These are phyloP conservation scores for Hypocreales sp. DNA, from an alignment of 2,329 filamentous ascomycete genomes.

Conservation along the genomic window DNA sequence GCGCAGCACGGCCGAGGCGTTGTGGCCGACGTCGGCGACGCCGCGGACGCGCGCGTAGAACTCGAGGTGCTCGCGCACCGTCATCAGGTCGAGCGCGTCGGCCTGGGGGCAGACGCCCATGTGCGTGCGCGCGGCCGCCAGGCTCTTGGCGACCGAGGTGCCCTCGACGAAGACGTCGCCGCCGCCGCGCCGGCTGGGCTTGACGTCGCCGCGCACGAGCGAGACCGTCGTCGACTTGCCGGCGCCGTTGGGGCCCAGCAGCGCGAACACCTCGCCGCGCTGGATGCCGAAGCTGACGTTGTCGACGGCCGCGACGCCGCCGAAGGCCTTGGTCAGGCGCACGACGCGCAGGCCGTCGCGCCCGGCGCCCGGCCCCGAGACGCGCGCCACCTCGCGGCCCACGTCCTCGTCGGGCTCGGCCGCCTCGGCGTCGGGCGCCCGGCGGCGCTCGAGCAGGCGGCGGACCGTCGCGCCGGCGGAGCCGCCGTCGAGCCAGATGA, in stretches of 20 bases:
- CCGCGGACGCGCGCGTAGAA: slow-evolving; percentile 83
- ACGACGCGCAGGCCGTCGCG: slow-evolving; percentile 61
- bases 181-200: slow-evolving; percentile 53
- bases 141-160: slow-evolving; percentile 55
- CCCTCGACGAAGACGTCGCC: slow-evolving; percentile 73
- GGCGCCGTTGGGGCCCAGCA: slow-evolving; percentile 81
- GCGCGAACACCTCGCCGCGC: slow-evolving; percentile 70
- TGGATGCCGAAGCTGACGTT: slow-evolving; percentile 74
- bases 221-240: slow-evolving; percentile 86
- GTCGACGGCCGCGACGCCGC: slow-evolving; percentile 64
- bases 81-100: slow-evolving; percentile 83
- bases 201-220: slow-evolving; percentile 75
- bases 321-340: slow-evolving; percentile 69
- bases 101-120: slow-evolving; percentile 88
- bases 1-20: slow-evolving; percentile 61
- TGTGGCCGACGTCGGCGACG: slow-evolving; percentile 57
- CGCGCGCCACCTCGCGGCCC: slow-evolving; percentile 45
- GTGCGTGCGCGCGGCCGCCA: slow-evolving; percentile 56
- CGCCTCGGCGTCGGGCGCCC: slow-evolving; percentile 11
- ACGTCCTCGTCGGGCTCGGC: slow-evolving; percentile 41
- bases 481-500: slow-evolving; percentile 72
- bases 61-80: slow-evolving; percentile 67
- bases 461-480: slow-evolving; percentile 40
- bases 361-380: slow-evolving; percentile 24
- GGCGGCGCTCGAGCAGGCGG: slow-evolving; percentile 20